Evolutionary conservation across 768 basidiomycete species (phyloP).

Genomic region (Sporobolomyces pararoseus): DNA sequence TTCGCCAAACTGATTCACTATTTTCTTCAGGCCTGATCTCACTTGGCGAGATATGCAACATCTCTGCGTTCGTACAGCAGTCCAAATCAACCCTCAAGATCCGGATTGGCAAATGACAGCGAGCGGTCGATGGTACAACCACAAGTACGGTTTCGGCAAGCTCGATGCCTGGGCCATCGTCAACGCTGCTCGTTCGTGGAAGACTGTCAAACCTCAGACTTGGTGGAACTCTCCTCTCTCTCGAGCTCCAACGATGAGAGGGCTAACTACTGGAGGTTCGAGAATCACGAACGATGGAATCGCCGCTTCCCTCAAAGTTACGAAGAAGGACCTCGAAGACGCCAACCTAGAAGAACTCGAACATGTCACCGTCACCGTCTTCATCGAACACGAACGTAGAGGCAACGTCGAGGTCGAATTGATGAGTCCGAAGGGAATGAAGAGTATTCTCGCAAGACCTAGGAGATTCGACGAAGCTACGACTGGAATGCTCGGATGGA

Average conservation of each 20-base stretch:
- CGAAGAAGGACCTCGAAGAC: conserved; percentile 62
- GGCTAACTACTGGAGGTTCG: conserved; percentile 48
- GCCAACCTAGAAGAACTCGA: conserved; percentile 84
- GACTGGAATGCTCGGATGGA: conserved; percentile 86
- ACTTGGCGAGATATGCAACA: conserved; percentile 97
- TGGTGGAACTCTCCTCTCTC: conserved; percentile 67
- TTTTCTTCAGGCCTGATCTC: conserved; percentile 68
- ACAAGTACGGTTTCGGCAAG: conserved; percentile 94
- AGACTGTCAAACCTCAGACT: conserved; percentile 85
- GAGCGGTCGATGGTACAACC: conserved; percentile 64
- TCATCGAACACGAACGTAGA: conserved; percentile 78
- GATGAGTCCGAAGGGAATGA: conserved; percentile 75
- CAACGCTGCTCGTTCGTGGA: conserved; percentile 73
- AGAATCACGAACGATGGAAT: conserved; percentile 57
- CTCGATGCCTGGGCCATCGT: conserved; percentile 80
- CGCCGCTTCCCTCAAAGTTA: conserved; percentile 63
- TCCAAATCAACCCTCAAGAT: conserved; percentile 76
- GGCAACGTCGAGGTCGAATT: conserved; percentile 93
- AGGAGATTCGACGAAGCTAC: conserved; percentile 63
- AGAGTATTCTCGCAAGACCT: conserved; percentile 72
- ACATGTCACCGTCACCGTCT: conserved; percentile 86
- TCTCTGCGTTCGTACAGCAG: conserved; percentile 70
- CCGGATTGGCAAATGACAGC: conserved; percentile 89
- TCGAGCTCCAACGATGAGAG: neutral
- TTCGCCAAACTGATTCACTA: neutral